Conservation (phyloP, 441 rosid genomes). For the Populus tomentosa region DNA sequence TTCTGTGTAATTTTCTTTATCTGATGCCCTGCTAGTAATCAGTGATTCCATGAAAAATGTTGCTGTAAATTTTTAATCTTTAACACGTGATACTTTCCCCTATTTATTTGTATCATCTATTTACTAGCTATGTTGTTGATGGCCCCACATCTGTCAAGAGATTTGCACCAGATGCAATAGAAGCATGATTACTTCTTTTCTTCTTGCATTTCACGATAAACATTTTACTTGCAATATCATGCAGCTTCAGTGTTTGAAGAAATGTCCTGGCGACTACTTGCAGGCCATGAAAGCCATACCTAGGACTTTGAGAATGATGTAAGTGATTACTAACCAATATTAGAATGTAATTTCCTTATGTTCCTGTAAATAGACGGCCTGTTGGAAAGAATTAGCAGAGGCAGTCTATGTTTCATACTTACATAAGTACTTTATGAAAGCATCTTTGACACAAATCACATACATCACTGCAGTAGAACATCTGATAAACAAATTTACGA, state of each 20-base stretch:
- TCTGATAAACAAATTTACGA: not conserved
- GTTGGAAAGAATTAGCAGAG: not conserved
- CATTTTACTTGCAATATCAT: conserved; percentile 13
- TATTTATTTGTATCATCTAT: not conserved
- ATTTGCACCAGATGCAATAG: not conserved
- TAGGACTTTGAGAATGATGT: conserved; percentile 98
- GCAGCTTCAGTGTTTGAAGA: conserved; percentile 93
- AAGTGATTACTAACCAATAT: conserved; percentile 24
- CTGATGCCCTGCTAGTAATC: not conserved
- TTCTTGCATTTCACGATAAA: not conserved
- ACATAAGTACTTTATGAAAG: not conserved
- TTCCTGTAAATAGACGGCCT: not conserved
- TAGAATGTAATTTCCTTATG: not conserved
- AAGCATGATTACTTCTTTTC: not conserved
- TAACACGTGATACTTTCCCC: not conserved
- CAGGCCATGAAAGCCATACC: conserved; percentile 96
- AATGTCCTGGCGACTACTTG: conserved; percentile 79
- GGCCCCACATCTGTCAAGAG: not conserved
- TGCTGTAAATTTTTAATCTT: not conserved
- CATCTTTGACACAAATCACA: not conserved
- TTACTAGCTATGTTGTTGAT: not conserved
- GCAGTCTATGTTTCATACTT: not conserved
- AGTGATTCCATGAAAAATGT: not conserved
- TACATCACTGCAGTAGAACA: not conserved
- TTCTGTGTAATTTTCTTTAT: not conserved